A percentile compares a stretch with the other conserved stretches of the same genome.
Evolutionary conservation across 2,329 filamentous ascomycete species (phyloP).

Genomic region (Xylaria digitata): DNA sequence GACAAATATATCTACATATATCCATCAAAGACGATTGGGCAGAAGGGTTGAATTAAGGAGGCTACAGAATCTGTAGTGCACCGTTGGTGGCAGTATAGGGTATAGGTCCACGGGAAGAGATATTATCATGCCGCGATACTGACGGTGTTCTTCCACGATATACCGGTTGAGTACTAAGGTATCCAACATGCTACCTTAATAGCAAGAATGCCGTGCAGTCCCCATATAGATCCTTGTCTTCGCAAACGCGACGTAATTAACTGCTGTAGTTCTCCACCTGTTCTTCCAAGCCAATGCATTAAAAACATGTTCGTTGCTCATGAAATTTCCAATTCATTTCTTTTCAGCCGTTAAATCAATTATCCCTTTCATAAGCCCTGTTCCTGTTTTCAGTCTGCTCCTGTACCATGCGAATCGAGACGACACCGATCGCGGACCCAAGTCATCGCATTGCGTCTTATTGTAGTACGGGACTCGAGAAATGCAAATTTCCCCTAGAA

Average conservation of each 20-base stretch:
- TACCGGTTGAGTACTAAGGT: neutral
- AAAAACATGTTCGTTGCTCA: constrained; percentile 1
- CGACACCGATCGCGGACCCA: neutral
- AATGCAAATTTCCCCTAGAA: neutral
- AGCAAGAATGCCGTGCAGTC: neutral
- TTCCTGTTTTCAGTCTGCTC: neutral
- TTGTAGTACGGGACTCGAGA: neutral
- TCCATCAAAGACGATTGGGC: neutral
- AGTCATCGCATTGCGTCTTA: neutral
- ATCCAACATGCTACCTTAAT: neutral
- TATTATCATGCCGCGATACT: neutral
- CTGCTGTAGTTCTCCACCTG: neutral
- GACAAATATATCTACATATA: neutral
- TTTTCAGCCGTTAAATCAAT: neutral
- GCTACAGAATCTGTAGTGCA: neutral
- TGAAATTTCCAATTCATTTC: neutral
- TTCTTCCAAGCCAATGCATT: neutral
- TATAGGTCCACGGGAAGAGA: neutral
- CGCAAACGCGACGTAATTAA: neutral
- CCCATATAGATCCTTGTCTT: neutral
- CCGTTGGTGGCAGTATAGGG: neutral
- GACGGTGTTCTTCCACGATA: neutral
- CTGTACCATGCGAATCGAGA: neutral
- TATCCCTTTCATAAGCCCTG: neutral
- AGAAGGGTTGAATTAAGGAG: neutral